Evolutionary conservation across 306 rosid species (phyloP), one percentile per base, ranked within the genome.

Genomic region (Vigna hirtella): DNA sequence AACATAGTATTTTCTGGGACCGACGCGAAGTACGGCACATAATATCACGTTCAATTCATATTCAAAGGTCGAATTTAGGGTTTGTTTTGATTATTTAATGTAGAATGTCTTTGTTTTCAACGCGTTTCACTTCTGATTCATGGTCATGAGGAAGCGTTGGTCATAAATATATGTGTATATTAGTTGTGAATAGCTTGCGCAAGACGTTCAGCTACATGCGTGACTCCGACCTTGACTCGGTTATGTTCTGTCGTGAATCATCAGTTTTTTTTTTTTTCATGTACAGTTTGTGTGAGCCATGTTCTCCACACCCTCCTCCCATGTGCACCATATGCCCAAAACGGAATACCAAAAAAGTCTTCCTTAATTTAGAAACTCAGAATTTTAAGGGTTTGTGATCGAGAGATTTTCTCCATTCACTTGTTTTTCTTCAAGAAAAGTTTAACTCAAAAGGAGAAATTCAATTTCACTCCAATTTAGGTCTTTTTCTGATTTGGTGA

Each of bases 111-210:
- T 55, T 64, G 14, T 51, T 73, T 76, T 70, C 85, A 77, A 82
- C 85, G 69, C 85, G 85, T 24, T 70, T 81, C 56, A 24, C 7
- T 61, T 81, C 56, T n/a, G 66, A 22, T 16, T 65, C 18, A 20
- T 15, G 64, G 24, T 26, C 59, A 28, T 50, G 28, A 40, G 36
- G 67, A 32, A 66, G 30, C 34, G n/a, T 58, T 78, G 8, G 26
- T n/a, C 50, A 64, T 38, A 38, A 38, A 16, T 63, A 16, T 63
- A 11, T 9, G 3, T 57, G 4, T 0, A 3, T 13, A 55, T 11
- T 6, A 7, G 38, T 2, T 63, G 38, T 2, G 51, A 1, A 1
- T 57, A 12, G 65, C 14, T 72, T 20, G 26, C 76, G 56, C 68
- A 56, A 64, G 64, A 79, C 72, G 78, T 79, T 71, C 65, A 34